Conservation (phyloP, 257 asterid genomes). For the Jacaranda mimosifolia region DNA sequence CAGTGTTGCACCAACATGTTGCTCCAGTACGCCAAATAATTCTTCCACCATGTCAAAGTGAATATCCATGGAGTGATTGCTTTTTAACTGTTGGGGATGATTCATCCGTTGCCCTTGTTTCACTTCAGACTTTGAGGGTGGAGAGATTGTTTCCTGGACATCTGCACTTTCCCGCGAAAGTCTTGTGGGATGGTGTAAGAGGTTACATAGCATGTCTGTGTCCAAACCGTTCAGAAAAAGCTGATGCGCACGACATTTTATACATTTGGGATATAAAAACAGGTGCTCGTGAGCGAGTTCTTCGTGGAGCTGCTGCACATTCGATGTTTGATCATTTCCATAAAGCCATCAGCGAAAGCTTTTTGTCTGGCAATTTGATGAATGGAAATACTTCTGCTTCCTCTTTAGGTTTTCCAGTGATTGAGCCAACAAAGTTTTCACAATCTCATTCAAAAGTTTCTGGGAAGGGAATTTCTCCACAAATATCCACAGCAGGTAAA, state of each 20-base stretch:
- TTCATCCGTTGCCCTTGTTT: conserved; percentile 76
- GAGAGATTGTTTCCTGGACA: conserved; percentile 98
- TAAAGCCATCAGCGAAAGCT: conserved; percentile 50
- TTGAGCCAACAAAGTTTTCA: conserved; percentile 60
- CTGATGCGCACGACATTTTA: conserved; percentile 72
- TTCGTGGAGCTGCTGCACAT: conserved; percentile 93
- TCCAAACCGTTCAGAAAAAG: conserved; percentile 64
- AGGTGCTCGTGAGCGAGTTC: conserved; percentile 96
- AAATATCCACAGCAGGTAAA: conserved; percentile 40
- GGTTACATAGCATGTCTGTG: conserved; percentile 93
- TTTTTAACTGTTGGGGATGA: conserved; percentile 90
- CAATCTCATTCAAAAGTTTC: conserved; percentile 48
- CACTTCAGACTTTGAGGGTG: conserved; percentile 82
- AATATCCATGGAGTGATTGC: conserved; percentile 88
- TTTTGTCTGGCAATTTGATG: conserved; percentile 47
- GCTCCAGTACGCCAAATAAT: conserved; percentile 93
- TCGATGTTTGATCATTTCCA: conserved; percentile 95
- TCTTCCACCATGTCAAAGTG: conserved; percentile 75
- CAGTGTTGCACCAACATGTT: conserved; percentile 88
- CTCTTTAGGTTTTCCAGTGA: conserved; percentile 65
- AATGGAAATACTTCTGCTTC: conserved; percentile 84
- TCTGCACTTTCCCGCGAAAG: conserved; percentile 76
- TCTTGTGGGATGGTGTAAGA: conserved; percentile 89
- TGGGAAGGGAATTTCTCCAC: conserved; percentile 50
- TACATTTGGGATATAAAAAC: conserved; percentile 97